Conservation (phyloP, 169 alveolate genomes). For the Plasmodium gallinaceum region DNA sequence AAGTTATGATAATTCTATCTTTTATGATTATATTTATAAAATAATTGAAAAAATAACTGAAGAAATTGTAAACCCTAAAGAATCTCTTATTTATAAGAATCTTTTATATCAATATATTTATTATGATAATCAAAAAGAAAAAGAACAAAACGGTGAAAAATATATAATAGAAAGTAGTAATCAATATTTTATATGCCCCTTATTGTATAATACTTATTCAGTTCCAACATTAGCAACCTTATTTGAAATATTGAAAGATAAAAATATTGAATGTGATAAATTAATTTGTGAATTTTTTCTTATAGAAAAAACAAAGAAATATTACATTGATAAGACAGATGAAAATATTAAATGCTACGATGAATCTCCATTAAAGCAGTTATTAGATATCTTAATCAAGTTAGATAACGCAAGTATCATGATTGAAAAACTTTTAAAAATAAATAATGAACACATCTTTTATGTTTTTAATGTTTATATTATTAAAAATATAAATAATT, state of each 20-base stretch:
- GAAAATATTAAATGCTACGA: conserved; percentile 3
- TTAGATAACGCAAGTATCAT: conserved; percentile 44
- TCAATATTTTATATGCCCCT: conserved; percentile 60
- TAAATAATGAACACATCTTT: conserved; percentile 51
- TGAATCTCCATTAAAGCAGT: conserved; percentile 63
- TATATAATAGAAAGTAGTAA: conserved; percentile 40
- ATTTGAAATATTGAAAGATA: conserved; percentile 43
- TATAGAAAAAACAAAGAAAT: conserved; percentile 60
- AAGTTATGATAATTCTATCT: neutral
- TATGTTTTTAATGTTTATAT: conserved; percentile 56
- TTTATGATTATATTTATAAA: conserved; percentile 19
- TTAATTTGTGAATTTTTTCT: conserved; percentile 45
- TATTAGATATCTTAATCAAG: conserved; percentile 37
- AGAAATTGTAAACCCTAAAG: conserved; percentile 48
- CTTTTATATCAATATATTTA: conserved; percentile 57
- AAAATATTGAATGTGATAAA: conserved; percentile 39
- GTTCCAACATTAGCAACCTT: conserved; percentile 54
- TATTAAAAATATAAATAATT: conserved; percentile 36
- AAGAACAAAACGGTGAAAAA: neutral
- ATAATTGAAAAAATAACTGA: conserved; percentile 35
- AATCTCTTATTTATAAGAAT: conserved; percentile 27
- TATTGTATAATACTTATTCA: conserved; percentile 51
- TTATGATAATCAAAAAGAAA: conserved; percentile 16
- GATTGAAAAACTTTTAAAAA: conserved; percentile 60
- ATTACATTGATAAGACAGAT: conserved; percentile 26